Percentiles rank a stretch among this genome's conserved stretches.
Evolutionary conservation across 768 basidiomycete genomes (phyloP).

Genomic region (Tulasnella sp.): DNA sequence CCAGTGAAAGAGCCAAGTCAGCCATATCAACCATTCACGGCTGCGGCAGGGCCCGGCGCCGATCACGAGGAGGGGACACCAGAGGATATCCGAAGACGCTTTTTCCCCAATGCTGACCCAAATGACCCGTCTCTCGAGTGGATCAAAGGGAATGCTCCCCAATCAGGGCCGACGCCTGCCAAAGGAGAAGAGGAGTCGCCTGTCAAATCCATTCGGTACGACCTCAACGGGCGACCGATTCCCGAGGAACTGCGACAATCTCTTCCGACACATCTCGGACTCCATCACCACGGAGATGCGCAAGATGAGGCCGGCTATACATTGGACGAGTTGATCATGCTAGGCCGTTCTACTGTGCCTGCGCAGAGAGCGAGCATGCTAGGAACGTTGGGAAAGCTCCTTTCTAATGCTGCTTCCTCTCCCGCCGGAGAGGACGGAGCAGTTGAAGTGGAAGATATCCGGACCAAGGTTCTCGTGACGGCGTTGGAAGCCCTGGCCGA

Average conservation of each 20-base stretch:
- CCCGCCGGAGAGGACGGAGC: slow-evolving; percentile 38
- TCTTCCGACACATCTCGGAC: slow-evolving; percentile 81
- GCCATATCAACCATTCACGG: background rate
- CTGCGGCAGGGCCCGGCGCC: background rate
- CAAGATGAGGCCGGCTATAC: slow-evolving; percentile 83
- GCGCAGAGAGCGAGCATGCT: slow-evolving; percentile 86
- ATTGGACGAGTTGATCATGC: slow-evolving; percentile 77
- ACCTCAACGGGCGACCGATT: slow-evolving; percentile 74
- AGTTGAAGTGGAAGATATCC: slow-evolving; percentile 48
- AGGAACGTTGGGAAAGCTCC: slow-evolving; percentile 65
- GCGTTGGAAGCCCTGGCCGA: slow-evolving; percentile 69
- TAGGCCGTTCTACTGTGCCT: slow-evolving; percentile 78
- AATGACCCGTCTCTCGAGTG: slow-evolving; percentile 79
- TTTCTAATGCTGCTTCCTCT: slow-evolving; percentile 44
- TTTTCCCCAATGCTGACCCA: slow-evolving; percentile 72
- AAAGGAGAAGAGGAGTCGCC: slow-evolving; percentile 40
- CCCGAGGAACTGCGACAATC: slow-evolving; percentile 55
- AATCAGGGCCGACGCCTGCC: slow-evolving; percentile 38
- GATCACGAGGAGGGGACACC: slow-evolving; percentile 58
- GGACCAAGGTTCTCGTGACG: slow-evolving; percentile 66
- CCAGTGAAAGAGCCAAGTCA: background rate
- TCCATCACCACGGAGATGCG: slow-evolving; percentile 87
- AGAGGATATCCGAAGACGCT: slow-evolving; percentile 80
- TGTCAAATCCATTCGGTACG: slow-evolving; percentile 52
- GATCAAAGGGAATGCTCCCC: slow-evolving; percentile 52